A percentile compares a stretch with the other conserved stretches of the same genome.
Conservation (phyloP, 2,329 filamentous ascomycete genomes). For the Dactylellina parvicollis region DNA sequence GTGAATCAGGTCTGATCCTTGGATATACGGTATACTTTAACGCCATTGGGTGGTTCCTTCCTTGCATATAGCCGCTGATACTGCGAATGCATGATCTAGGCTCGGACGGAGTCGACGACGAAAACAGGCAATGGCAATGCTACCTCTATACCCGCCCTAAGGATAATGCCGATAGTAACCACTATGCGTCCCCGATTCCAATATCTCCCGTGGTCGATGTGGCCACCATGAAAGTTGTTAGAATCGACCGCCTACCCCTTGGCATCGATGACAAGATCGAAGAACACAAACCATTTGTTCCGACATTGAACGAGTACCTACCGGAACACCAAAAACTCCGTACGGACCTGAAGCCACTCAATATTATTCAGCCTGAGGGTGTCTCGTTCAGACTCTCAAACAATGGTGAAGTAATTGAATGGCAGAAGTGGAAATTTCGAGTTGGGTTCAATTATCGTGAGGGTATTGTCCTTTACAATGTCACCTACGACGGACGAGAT, state of each 20-base stretch:
- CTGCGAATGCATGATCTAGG: conserved; percentile 59
- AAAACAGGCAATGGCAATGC: conserved; percentile 69
- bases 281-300: conserved; percentile 68
- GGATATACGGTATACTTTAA: conserved; percentile 68
- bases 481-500: conserved; percentile 71
- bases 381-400: conserved; percentile 67
- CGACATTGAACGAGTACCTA: conserved; percentile 71
- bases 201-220: conserved; percentile 75
- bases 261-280: conserved; percentile 70
- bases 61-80: conserved; percentile 14
- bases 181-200: conserved; percentile 74
- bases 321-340: conserved; percentile 71
- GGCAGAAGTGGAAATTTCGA: conserved; percentile 74
- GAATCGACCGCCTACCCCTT: conserved; percentile 76
- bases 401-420: conserved; percentile 63
- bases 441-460: conserved; percentile 72
- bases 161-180: conserved; percentile 71
- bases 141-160: conserved; percentile 74
- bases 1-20: conserved; percentile 66
- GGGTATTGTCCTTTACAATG: conserved; percentile 74
- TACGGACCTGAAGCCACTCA: conserved; percentile 72
- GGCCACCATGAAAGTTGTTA: conserved; percentile 71
- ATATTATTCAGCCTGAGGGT: conserved; percentile 73
- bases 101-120: conserved; percentile 66
- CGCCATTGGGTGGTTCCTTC: neutral